phyloP scores from a whole-genome alignment of 257 asterid species.

The Knoxia roxburghii region DNA sequence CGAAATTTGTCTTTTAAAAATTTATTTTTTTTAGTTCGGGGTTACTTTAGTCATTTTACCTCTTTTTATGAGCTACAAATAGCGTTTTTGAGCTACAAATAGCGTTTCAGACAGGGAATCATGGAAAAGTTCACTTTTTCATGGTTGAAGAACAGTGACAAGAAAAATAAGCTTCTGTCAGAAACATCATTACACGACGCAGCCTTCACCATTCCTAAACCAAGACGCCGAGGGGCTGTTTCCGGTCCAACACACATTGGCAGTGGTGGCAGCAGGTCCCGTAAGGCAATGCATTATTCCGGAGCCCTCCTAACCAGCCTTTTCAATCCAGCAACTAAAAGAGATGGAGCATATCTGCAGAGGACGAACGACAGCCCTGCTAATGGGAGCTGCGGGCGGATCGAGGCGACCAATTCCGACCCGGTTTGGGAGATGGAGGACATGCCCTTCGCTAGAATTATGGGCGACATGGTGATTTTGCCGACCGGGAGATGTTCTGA shows the following conservation, averaged over 20 bases:
- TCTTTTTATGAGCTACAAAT: no score
- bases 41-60: no score
- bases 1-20: no score
- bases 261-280: slow-evolving; percentile 21
- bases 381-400: slow-evolving; percentile 74
- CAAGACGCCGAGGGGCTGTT: slow-evolving; percentile 32
- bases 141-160: slow-evolving; percentile 51
- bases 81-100: no score
- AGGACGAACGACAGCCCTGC: slow-evolving; percentile 59
- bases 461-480: slow-evolving; percentile 90
- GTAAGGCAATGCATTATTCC: slow-evolving; percentile 33
- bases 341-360: slow-evolving; percentile 68
- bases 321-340: slow-evolving; percentile 27
- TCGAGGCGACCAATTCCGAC: slow-evolving; percentile 58
- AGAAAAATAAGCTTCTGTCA: slow-evolving; percentile 27
- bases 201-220: slow-evolving; percentile 19
- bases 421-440: slow-evolving; percentile 88
- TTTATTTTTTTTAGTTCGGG: no score
- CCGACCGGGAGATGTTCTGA: slow-evolving; percentile 79
- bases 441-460: slow-evolving; percentile 81
- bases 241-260: slow-evolving; percentile 47
- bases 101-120: slow-evolving; percentile 45
- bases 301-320: slow-evolving; percentile 50
- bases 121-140: slow-evolving; percentile 59
- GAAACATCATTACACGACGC: slow-evolving; percentile 22